Base-by-base conservation (phyloP, 2,329 filamentous ascomycete species). In the Laburnicola sp. region DNA sequence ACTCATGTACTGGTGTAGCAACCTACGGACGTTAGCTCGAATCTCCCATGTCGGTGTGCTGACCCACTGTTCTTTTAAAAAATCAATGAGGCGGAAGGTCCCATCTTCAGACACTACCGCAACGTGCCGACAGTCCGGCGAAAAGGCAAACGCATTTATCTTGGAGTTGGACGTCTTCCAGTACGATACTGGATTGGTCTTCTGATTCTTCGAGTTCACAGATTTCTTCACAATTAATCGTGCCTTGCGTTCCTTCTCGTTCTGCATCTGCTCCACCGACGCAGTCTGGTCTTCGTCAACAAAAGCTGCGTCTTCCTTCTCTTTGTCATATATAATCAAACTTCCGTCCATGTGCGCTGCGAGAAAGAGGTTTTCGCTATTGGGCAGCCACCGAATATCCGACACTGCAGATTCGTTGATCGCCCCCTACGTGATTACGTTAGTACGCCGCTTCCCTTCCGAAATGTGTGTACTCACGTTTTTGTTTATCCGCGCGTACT, bases 401-500 rank as follows among this genome's bases (percentile, higher is more conserved):
- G 89, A 88, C 2, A 97, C 87, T 0, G 93, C 86, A 1, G 89
- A 91, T 44, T 83, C 82, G 64, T 96, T 96, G 72, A 97, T 95
- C 49, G 88, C 83, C 23, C 93, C 93, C 86, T 89, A 9, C n/a
- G n/a, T n/a, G n/a, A n/a, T n/a, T n/a, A n/a, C n/a, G n/a, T n/a
- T n/a, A n/a, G n/a, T n/a, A n/a, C n/a, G n/a, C n/a, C n/a, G n/a
- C n/a, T n/a, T n/a, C n/a, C n/a, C n/a, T n/a, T n/a, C n/a, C n/a
- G n/a, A n/a, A n/a, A n/a, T n/a, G n/a, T 16, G 25, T 45, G 9
- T 26, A 46, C 81, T 62, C 74, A 88, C 87, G 71, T 97, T 97
- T 76, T 99, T 99, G 70, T 99, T 99, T 65, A 99, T 81, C 21
- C 94, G 86, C 2, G 91, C 89, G 73, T 99, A 99, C 69, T 95